A percentile compares a stretch with the other conserved stretches of the same genome.
phyloP scores from a whole-genome alignment of 495 filamentous ascomycete species.

The Penicillium ochrochloron region DNA sequence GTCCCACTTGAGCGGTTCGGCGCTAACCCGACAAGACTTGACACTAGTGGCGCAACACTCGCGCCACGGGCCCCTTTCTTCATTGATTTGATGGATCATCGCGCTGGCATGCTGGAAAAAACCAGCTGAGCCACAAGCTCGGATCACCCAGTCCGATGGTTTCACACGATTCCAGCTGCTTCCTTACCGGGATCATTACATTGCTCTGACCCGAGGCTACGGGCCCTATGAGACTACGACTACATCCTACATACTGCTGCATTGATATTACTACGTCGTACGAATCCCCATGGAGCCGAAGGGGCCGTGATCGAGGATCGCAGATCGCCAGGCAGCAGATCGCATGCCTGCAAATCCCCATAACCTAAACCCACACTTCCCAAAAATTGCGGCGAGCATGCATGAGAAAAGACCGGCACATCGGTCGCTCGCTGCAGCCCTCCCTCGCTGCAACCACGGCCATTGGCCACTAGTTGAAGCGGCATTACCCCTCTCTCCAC shows the following conservation, averaged over 20 bases:
- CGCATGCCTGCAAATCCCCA: conserved; percentile 5
- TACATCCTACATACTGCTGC: background rate
- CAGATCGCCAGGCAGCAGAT: conserved; percentile 8
- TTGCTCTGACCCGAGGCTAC: background rate
- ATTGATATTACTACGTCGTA: background rate
- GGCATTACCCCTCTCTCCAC: conserved; percentile 3
- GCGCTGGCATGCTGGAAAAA: background rate
- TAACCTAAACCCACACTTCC: conserved; percentile 2
- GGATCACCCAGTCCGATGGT: conserved; percentile 11
- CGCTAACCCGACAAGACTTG: conserved; percentile 17
- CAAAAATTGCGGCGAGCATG: conserved; percentile 9
- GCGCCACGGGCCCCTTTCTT: conserved; percentile 11
- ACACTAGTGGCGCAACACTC: conserved; percentile 21
- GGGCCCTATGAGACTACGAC: background rate
- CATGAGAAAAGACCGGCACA: background rate
- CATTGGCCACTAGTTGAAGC: conserved; percentile 10
- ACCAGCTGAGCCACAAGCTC: conserved; percentile 30
- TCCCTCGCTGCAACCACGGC: background rate
- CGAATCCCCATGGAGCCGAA: background rate
- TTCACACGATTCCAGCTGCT: background rate
- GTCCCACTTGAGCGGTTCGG: conserved; percentile 21
- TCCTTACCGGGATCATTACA: background rate
- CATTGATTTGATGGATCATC: conserved; percentile 9
- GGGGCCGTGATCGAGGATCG: background rate
- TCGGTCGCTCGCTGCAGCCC: conserved; percentile 1